Base-by-base conservation (phyloP, 495 filamentous ascomycete genomes). In the Hypomontagnella monticulosa region DNA sequence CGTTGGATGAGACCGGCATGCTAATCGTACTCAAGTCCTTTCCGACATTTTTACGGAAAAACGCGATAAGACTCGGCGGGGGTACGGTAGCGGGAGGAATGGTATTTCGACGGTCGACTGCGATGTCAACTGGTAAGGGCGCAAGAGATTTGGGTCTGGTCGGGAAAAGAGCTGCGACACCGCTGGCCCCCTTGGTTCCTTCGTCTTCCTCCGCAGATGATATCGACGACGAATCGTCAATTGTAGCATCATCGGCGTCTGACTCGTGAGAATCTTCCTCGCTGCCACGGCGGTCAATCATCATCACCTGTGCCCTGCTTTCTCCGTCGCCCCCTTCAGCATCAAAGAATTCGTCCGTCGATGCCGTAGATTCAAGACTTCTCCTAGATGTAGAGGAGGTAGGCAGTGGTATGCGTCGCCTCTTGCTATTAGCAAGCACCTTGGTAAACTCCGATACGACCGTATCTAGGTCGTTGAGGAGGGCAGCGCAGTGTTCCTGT, bases 1-100 rank as follows among this genome's bases (percentile, higher is more conserved):
- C 95, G 76, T 99, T 99, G 15, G 94, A 88, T 16, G 93, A 94
- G 4, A 97, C 95, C 0, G 95, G 95, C 96, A 98, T 99, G 33
- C 91, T 90, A 72, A 98, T 93, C 3, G 92, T 93, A 49, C 92
- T 96, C 4, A 99, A 80, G 74, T 99, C 95, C 78, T 98, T 98
- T 66, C 95, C 95, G 10, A 97, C 95, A 65, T 99, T 99, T 74
- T 97, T 99, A 71, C 96, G 91, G 8, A 98, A 81, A 73, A 97
- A 96, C 1, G 91, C 89, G 57, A 99, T 95, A 30, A 99, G 79
- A 76, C 92, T 96, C 0, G 95, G 95, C 0, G 96, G 94, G 36
- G 85, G 72, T 23, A 92, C 86, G 19, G 86, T 93, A 3, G 93
- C 85, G 0, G 89, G 81, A 0, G 85, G 80, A 11, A 99, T 85